Percentiles rank a stretch among this genome's conserved stretches.
Evolutionary conservation across 257 asterid species (phyloP).

Genomic region (Solanum habrochaites): DNA sequence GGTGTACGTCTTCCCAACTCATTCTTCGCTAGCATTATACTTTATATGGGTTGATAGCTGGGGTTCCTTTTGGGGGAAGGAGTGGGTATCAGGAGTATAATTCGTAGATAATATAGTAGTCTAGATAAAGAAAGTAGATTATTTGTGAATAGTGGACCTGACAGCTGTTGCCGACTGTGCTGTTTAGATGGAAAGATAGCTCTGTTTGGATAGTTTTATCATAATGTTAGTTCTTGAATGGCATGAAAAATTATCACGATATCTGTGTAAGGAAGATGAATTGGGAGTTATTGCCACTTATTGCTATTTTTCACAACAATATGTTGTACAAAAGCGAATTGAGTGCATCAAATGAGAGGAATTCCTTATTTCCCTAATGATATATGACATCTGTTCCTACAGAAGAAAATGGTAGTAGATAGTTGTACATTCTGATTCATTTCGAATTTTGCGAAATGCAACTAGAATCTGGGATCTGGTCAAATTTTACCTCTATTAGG

Average conservation of each 20-base stretch:
- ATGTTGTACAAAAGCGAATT: neutral
- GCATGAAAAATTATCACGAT: neutral
- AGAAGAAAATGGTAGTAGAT: neutral
- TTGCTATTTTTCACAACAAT: neutral
- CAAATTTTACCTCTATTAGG: neutral
- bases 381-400: neutral
- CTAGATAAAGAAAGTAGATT: neutral
- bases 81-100: neutral
- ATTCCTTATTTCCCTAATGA: neutral
- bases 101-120: neutral
- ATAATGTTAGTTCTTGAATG: neutral
- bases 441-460: neutral
- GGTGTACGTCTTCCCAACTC: slow-evolving; percentile 26
- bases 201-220: neutral
- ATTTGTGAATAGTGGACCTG: neutral
- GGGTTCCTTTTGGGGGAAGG: neutral
- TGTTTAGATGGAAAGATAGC: neutral
- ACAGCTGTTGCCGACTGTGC: neutral
- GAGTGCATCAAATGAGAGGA: neutral
- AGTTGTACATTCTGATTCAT: neutral
- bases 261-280: neutral
- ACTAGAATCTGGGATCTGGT: neutral
- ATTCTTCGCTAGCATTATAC: neutral
- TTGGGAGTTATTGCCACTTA: neutral
- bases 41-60: neutral